Percentiles rank a stretch among this genome's conserved stretches.
Evolutionary conservation across 2,329 filamentous ascomycete species (phyloP).

Genomic region (Dactylellina leptospora): DNA sequence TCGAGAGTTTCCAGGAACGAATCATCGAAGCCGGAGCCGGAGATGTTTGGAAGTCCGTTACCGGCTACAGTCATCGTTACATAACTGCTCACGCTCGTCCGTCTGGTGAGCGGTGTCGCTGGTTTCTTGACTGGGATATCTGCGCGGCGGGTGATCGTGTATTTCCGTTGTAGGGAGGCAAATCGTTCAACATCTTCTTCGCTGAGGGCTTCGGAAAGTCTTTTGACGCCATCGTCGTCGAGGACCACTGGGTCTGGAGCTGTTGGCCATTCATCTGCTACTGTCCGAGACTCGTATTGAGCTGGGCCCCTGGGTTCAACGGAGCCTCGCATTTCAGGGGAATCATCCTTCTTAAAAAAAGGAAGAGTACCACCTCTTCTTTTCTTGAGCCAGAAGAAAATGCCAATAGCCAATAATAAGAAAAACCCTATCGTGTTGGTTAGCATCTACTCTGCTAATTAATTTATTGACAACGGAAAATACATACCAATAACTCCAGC

Average conservation of each 20-base stretch:
- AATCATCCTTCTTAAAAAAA: neutral
- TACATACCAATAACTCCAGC: constrained; percentile 47
- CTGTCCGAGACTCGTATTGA: constrained; percentile 34
- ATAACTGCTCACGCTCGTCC: constrained; percentile 30
- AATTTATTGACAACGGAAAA: neutral
- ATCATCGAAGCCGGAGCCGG: constrained; percentile 32
- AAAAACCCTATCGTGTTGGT: constrained; percentile 15
- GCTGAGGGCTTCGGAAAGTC: constrained; percentile 27
- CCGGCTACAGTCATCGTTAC: constrained; percentile 42
- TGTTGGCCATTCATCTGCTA: constrained; percentile 21
- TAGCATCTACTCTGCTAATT: too few species aligned
- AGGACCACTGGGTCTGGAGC: constrained; percentile 32
- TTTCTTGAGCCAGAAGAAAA: constrained; percentile 41
- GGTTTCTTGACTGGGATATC: constrained; percentile 33
- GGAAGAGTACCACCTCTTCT: constrained; percentile 18
- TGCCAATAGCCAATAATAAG: constrained; percentile 11
- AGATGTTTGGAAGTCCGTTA: constrained; percentile 30
- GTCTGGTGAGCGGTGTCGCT: neutral
- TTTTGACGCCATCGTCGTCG: constrained; percentile 20
- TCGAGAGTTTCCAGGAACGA: constrained; percentile 37
- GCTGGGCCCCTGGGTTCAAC: constrained; percentile 18
- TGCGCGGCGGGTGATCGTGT: constrained; percentile 43
- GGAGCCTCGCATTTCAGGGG: constrained; percentile 10
- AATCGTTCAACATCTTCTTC: constrained; percentile 37
- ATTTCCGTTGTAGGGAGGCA: constrained; percentile 41